Conservation (phyloP, 495 filamentous ascomycete genomes). For the Penicillium taxi region DNA sequence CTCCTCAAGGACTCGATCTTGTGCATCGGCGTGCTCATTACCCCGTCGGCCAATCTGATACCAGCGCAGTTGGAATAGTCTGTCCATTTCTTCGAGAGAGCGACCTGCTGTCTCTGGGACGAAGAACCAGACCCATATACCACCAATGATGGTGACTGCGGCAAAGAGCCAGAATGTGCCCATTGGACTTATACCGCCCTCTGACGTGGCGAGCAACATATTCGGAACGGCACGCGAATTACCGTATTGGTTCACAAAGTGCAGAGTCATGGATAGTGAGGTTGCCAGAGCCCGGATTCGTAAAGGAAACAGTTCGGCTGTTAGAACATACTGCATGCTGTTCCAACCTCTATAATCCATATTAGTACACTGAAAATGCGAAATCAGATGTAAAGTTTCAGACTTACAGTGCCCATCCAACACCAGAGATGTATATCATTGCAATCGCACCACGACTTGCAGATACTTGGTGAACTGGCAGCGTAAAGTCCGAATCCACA, state of each 20-base stretch:
- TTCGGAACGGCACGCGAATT: constrained; percentile 49
- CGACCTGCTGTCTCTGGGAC: constrained; percentile 39
- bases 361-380: no score
- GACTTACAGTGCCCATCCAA: constrained; percentile 68
- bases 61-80: constrained; percentile 60
- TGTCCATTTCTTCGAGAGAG: constrained; percentile 51
- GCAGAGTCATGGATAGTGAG: constrained; percentile 44
- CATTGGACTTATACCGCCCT: constrained; percentile 39
- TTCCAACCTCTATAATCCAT: no score
- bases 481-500: constrained; percentile 18
- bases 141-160: constrained; percentile 51
- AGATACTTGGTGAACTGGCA: constrained; percentile 23
- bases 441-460: constrained; percentile 50
- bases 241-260: constrained; percentile 69
- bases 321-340: constrained; percentile 67
- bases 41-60: constrained; percentile 55
- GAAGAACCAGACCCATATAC: constrained; percentile 50
- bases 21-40: constrained; percentile 45
- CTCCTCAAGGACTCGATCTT: constrained; percentile 29
- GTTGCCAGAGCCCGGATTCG: constrained; percentile 40
- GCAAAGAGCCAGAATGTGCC: constrained; percentile 66
- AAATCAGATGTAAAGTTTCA: no score
- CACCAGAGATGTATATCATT: constrained; percentile 58
- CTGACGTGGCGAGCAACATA: constrained; percentile 42
- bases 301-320: constrained; percentile 66